Conservation (phyloP, 192 early-diverging fungal genomes). For the Podila clonocystis region DNA sequence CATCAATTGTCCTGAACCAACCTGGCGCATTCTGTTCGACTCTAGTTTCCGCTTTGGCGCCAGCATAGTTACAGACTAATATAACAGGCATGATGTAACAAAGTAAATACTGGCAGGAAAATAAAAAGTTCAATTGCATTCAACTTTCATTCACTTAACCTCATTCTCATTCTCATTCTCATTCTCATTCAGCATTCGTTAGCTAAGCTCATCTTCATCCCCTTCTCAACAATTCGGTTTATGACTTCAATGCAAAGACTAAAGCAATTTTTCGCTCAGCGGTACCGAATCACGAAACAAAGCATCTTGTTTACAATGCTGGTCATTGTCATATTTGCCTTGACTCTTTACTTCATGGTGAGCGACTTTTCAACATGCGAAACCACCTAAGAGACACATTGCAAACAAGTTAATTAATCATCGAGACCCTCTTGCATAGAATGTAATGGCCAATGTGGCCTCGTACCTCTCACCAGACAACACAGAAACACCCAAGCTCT, state of each 20-base stretch:
- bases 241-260: constrained; percentile 17
- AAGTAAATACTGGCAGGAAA: too few relatives aligned
- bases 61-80: too few relatives aligned
- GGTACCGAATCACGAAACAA: constrained; percentile 26
- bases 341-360: constrained; percentile 51
- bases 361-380: not conserved
- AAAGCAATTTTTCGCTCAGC: constrained; percentile 11
- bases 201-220: too few relatives aligned
- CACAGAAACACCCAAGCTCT: constrained; percentile 25
- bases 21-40: too few relatives aligned
- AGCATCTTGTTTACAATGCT: constrained; percentile 17
- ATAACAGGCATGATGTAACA: too few relatives aligned
- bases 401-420: not conserved
- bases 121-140: too few relatives aligned
- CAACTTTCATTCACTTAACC: too few relatives aligned
- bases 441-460: constrained; percentile 73
- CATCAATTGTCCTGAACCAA: too few relatives aligned
- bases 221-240: not conserved
- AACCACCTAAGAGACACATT: not conserved
- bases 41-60: too few relatives aligned
- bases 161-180: too few relatives aligned
- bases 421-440: constrained; percentile 20
- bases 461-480: constrained; percentile 62
- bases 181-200: too few relatives aligned
- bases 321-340: constrained; percentile 17